Base-by-base conservation (phyloP, 2,329 filamentous ascomycete species). In the Sphaerulina musiva region DNA sequence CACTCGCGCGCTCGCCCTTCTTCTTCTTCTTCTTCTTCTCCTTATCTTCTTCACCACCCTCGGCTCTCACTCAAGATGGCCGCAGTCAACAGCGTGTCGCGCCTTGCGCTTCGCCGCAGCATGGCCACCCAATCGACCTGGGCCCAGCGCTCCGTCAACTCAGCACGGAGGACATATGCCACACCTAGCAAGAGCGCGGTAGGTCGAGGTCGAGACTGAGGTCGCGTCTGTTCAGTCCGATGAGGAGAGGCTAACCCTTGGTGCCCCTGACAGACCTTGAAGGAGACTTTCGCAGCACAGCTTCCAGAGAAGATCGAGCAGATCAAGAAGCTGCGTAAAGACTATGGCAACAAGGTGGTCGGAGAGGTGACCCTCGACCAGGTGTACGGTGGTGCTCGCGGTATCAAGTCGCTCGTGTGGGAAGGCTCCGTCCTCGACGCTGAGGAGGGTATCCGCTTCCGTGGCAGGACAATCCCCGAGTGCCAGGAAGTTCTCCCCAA, bases 331-430 rank as follows among this genome's bases (percentile, higher is more conserved):
- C 85, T 98, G 70, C 84, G 89, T 76, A 96, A 96, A 89, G 92
- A 95, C 72, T 84, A 95, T 75, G 93, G 93, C 74, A 88, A 81
- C 81, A 97, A 92, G 80, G 89, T 97, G 69, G 73, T 98, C 66
- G 92, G 93, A 75, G 89, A 97, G 83, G 89, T 98, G 73, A 98
- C 93, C 59, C 88, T 98, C 64, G 93, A 97, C 81, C 93, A 98
- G 80, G 93, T 95, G 73, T 98, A 97, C 75, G 93, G 93, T 74
- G 93, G 93, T 85, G 93, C 93, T 71, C 92, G 93, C 80, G 92
- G 93, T 71, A 95, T 98, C 80, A 98, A 97, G 84, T 86, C 86
- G 67, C 86, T 98, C 59, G 93, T 98, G 69, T 98, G 93, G 93
- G 93, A 98, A 79, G 84, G 92, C 68, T 98, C 93, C 69, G 93